Evolutionary conservation across 2,329 filamentous ascomycete genomes (phyloP), one percentile per base, ranked within the genome.

Genomic region (Cladobotryum mycophilum): DNA sequence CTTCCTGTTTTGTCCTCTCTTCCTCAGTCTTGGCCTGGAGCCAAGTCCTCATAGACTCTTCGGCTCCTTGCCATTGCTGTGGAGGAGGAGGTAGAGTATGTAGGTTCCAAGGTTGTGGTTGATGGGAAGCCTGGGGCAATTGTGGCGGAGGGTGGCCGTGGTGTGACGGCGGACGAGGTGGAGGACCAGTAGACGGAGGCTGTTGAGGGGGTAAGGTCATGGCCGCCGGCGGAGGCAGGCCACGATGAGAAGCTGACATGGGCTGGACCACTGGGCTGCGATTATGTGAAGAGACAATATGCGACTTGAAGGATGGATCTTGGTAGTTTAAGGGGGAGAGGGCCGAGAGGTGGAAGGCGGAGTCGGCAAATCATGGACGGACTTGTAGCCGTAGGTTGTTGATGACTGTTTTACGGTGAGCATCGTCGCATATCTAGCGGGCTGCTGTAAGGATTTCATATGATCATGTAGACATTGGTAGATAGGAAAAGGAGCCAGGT

Each of bases 21-120:
- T 90, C 86, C 66, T 90, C 87, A 1, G 81, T 74, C 65, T 84
- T 88, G 48, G 86, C 82, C 49, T 79, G 69, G 18, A 89, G 71
- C 86, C 86, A 90, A 49, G 76, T 79, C 55, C 79, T 81, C 82
- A 88, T 86, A 3, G 82, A 78, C 36, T 89, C 85, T 60, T 88
- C 85, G 34, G 79, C 74, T 44, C 78, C 79, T 61, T 85, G 80
- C 79, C 84, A 86, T 64, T 82, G 79, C 38, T 79, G 76, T 25
- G 84, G 82, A 30, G 80, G 78, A 2, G 79, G 74, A n/a, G 84
- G 84, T 37, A 87, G 69, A 53, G 48, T 43, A 33, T 44, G 22
- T 17, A 48, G 37, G 22, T 43, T 49, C 52, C 48, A 51, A 17
- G 71, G 54, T 56, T 70, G 62, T 65, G 72, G 56, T 60, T 68